Percentiles rank a stretch among this genome's conserved stretches.
Evolutionary conservation across 805 yeast genomes (phyloP).

Genomic region (Yamadazyma sp.): DNA sequence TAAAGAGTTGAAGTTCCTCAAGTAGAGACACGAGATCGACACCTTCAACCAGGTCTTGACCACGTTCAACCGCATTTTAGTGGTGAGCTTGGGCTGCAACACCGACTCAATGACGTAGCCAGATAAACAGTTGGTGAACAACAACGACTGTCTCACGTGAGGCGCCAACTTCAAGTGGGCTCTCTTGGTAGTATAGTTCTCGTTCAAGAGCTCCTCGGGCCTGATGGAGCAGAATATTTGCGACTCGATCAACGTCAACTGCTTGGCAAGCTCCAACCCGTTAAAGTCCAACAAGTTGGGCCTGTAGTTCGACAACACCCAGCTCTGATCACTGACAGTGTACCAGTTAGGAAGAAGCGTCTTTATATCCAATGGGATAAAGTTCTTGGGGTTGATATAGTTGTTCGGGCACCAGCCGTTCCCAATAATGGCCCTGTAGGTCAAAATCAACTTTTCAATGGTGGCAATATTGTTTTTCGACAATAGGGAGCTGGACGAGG

Average conservation of each 20-base stretch:
- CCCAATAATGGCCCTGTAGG: conserved; percentile 54
- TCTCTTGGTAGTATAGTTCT: conserved; percentile 60
- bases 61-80: conserved; percentile 52
- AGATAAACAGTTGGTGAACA: conserved; percentile 70
- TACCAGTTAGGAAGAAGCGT: conserved; percentile 48
- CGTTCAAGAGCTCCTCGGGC: conserved; percentile 65
- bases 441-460: conserved; percentile 50
- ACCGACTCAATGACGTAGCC: conserved; percentile 72
- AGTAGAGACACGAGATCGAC: conserved; percentile 68
- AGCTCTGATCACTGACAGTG: conserved; percentile 50
- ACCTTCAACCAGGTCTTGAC: conserved; percentile 72
- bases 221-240: conserved; percentile 60
- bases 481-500: conserved; percentile 39
- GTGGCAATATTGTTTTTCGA: conserved; percentile 38
- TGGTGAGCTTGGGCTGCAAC: conserved; percentile 49
- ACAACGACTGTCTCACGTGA: conserved; percentile 57
- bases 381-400: conserved; percentile 30
- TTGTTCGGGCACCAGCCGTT: conserved; percentile 45
- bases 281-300: conserved; percentile 57
- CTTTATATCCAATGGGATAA: conserved; percentile 31
- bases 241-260: conserved; percentile 70
- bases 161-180: conserved; percentile 60
- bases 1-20: conserved; percentile 74
- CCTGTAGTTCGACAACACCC: conserved; percentile 57
- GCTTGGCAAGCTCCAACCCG: conserved; percentile 75